Conservation (phyloP, 1,139 yeast genomes). For the Pneumocystis canis region DNA sequence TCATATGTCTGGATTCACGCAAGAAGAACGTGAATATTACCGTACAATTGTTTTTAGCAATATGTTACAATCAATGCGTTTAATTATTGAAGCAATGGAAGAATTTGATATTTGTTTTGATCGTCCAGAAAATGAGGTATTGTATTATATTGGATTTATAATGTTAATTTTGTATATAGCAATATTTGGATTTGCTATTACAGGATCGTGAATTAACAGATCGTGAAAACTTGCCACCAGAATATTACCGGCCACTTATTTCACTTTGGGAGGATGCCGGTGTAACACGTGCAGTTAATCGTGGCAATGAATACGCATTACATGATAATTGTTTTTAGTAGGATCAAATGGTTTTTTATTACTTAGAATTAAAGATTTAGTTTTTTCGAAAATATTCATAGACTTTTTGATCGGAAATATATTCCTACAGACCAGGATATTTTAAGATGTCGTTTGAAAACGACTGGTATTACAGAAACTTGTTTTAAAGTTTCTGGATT, state of each 20-base stretch:
- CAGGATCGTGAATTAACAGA: slow-evolving; percentile 11
- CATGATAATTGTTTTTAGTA: slow-evolving; percentile 68
- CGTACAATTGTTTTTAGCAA: slow-evolving; percentile 86
- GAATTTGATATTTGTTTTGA: slow-evolving; percentile 10
- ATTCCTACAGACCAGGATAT: slow-evolving; percentile 70
- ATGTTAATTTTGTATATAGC: background rate
- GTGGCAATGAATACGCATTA: slow-evolving; percentile 61
- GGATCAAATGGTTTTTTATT: background rate
- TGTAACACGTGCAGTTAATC: slow-evolving; percentile 44
- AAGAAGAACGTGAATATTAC: slow-evolving; percentile 65
- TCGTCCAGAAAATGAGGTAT: slow-evolving; percentile 2
- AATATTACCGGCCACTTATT: slow-evolving; percentile 17
- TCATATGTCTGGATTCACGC: slow-evolving; percentile 74
- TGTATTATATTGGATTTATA: background rate
- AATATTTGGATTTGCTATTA: slow-evolving; percentile 8
- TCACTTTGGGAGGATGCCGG: slow-evolving; percentile 43
- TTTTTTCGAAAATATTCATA: slow-evolving; percentile 16
- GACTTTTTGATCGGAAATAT: slow-evolving; percentile 43
- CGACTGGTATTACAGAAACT: slow-evolving; percentile 90
- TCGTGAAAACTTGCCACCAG: slow-evolving; percentile 13
- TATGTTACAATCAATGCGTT: slow-evolving; percentile 74
- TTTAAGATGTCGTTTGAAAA: slow-evolving; percentile 77
- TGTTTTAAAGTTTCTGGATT: slow-evolving; percentile 53
- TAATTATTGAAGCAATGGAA: slow-evolving; percentile 36
- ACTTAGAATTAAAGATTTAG: background rate